Conservation (phyloP, 2,329 filamentous ascomycete genomes). For the Chaetomiaceae sp. region DNA sequence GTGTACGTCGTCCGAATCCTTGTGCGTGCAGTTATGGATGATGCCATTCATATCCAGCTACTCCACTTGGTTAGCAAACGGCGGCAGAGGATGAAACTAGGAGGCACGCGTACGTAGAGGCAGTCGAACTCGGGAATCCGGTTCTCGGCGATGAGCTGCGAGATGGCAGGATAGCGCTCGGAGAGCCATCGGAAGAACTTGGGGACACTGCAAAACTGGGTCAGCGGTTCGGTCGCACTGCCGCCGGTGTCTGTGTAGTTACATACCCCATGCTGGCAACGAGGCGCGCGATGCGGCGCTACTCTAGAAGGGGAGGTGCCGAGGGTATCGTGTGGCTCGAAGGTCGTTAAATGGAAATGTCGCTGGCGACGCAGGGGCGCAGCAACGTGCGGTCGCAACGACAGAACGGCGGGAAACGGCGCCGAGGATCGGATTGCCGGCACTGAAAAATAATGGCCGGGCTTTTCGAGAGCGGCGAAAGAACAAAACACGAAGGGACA, state of each 20-base stretch:
- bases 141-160: constrained; percentile 96
- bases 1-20: constrained; percentile 84
- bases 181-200: constrained; percentile 99
- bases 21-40: constrained; percentile 99
- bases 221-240: not conserved
- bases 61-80: constrained; percentile 31
- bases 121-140: constrained; percentile 98
- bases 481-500: constrained; percentile 1
- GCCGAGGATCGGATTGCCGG: constrained; percentile 17
- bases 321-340: not conserved
- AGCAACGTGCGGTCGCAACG: not conserved
- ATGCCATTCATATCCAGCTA: constrained; percentile 97
- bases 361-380: not conserved
- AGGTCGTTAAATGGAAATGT: not conserved
- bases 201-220: constrained; percentile 48
- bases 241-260: not conserved
- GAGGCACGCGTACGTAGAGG: constrained; percentile 61
- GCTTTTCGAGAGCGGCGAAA: constrained; percentile 12
- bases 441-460: constrained; percentile 27
- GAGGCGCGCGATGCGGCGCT: constrained; percentile 6
- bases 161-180: constrained; percentile 97
- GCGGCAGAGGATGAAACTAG: constrained; percentile 22
- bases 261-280: constrained; percentile 28
- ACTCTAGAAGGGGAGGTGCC: not conserved
- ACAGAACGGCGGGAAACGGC: not conserved